Base-by-base conservation (phyloP, 2,329 filamentous ascomycete genomes). In the Niveomyces coronatus region DNA sequence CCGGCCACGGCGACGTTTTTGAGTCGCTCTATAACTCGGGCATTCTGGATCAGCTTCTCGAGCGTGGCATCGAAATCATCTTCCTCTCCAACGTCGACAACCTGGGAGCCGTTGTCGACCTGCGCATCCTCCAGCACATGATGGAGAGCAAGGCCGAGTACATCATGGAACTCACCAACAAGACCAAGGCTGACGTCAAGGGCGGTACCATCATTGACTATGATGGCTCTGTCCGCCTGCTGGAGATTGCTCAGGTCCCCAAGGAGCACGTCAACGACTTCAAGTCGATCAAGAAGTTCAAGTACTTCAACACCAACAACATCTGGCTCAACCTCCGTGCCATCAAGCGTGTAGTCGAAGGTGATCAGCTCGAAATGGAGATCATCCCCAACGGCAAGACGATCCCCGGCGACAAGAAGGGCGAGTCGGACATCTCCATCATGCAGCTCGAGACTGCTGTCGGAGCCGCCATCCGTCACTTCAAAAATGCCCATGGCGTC, bases 301-400 rank as follows among this genome's bases (percentile, higher is more conserved):
- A 94, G 77, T 98, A 98, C 80, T 98, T 98, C 82, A 98, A 98
- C 79, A 98, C 91, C 67, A 98, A 98, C 84, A 98, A 98, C 78
- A 95, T 98, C 68, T 98, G 91, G 91, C 84, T 98, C 75, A 94
- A 94, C 71, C 76, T 95, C 54, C 81, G 85, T 61, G 91, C 91
- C 51, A 84, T 98, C 68, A 96, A 96, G 82, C 88, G 91, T 44
- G 87, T 98, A 39, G 91, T 98, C 7, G 91, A 96, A 77, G 87
- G 93, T 65, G 86, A 94, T 62, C 89, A 96, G 72, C 81, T 98
- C 39, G 85, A 88, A 68, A 94, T 98, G 85, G 91, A 98, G 71
- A 98, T 98, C 61, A 98, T 98, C 54, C 88, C 91, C 63, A 98
- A 98, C 70, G 87, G 85, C 70, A 98, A 98, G 77, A 89, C 85